Evolutionary conservation across 768 basidiomycete genomes (phyloP).

Genomic region (Asterophora lycoperdoides): DNA sequence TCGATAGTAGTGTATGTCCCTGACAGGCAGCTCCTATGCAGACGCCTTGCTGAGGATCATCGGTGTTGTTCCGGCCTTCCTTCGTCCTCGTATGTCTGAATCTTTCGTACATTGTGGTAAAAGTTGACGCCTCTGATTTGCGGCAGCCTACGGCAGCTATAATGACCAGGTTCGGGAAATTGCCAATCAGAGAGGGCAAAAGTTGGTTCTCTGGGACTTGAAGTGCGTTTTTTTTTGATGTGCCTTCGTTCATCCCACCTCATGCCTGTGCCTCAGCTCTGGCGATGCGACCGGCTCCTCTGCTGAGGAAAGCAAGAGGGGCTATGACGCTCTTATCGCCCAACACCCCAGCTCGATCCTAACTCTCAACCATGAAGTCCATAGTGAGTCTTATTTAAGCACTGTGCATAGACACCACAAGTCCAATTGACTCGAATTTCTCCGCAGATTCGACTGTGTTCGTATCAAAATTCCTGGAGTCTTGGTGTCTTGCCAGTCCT

Average conservation of each 20-base stretch:
- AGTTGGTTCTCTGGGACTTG: slow-evolving; percentile 35
- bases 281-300: slow-evolving; percentile 27
- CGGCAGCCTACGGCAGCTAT: slow-evolving; percentile 38
- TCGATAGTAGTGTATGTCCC: too few relatives aligned
- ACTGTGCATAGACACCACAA: too few relatives aligned
- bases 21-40: slow-evolving; percentile 11
- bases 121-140: background rate
- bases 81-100: slow-evolving; percentile 44
- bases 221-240: slow-evolving; percentile 24
- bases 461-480: slow-evolving; percentile 1
- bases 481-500: too few relatives aligned
- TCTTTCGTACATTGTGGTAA: background rate
- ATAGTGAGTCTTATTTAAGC: slow-evolving; percentile 11
- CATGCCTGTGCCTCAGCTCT: slow-evolving; percentile 16
- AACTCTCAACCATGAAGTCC: slow-evolving; percentile 33
- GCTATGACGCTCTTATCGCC: slow-evolving; percentile 20
- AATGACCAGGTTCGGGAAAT: slow-evolving; percentile 33
- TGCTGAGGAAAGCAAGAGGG: slow-evolving; percentile 16
- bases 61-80: slow-evolving; percentile 43
- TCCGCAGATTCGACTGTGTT: slow-evolving; percentile 23
- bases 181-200: slow-evolving; percentile 27
- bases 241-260: background rate
- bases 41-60: slow-evolving; percentile 39
- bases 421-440: background rate
- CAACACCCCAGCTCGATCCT: slow-evolving; percentile 26